Evolutionary conservation across 768 basidiomycete species (phyloP).

Genomic region (Boletus bicolor): DNA sequence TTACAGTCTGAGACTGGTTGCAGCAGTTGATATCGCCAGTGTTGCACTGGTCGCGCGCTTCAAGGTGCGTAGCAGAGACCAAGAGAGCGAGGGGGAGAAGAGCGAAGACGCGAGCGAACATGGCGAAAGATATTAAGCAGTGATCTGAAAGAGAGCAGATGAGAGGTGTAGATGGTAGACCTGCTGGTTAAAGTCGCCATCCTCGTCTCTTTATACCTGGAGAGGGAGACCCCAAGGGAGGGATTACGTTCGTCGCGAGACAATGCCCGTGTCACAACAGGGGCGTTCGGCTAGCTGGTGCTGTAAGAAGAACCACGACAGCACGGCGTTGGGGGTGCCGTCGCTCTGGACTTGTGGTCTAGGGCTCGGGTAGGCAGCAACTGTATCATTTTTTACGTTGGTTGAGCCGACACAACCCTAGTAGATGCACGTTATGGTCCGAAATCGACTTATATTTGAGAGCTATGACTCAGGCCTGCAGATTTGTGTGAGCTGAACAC

Average conservation of each 20-base stretch:
- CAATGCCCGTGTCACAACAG: not conserved
- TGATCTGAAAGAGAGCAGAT: not conserved
- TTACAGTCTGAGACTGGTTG: constrained; percentile 2
- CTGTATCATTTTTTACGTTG: not conserved
- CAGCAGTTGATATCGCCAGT: constrained; percentile 10
- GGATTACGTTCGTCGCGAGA: constrained; percentile 1
- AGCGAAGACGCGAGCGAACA: too few species aligned
- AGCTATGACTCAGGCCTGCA: not conserved
- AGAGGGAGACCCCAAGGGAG: not conserved
- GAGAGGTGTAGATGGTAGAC: not conserved
- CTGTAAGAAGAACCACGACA: not conserved
- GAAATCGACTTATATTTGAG: too few species aligned
- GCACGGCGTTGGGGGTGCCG: too few species aligned
- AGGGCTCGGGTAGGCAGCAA: not conserved
- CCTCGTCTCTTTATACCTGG: constrained; percentile 12
- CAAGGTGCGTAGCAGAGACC: constrained; percentile 4
- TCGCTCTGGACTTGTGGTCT: not conserved
- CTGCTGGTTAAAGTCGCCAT: not conserved
- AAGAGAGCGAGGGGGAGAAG: not conserved
- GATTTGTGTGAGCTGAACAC: not conserved
- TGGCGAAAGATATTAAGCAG: not conserved
- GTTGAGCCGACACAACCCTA: not conserved
- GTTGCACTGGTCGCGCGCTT: constrained; percentile 12
- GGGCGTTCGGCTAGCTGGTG: not conserved
- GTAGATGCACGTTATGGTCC: not conserved